Evolutionary conservation across 768 basidiomycete genomes (phyloP).

Genomic region (Macrolepiota fuliginosa): DNA sequence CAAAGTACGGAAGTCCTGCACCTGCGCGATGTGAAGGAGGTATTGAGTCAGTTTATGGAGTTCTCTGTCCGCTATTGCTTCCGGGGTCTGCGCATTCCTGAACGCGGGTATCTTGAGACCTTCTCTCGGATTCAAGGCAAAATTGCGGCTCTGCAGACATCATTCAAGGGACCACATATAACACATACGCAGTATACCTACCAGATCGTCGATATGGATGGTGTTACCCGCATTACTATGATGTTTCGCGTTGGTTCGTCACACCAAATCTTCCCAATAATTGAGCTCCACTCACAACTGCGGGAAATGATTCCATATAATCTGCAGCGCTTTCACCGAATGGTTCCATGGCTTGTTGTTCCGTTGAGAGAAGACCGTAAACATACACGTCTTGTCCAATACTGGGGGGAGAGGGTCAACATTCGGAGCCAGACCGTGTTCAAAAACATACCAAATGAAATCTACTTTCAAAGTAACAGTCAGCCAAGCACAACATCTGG

Average conservation of each 20-base stretch:
- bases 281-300: constrained; percentile 54
- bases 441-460: constrained; percentile 54
- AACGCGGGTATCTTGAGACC: constrained; percentile 84
- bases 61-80: constrained; percentile 65
- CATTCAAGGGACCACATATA: background rate
- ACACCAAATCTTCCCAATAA: background rate
- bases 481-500: background rate
- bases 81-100: constrained; percentile 69
- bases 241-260: background rate
- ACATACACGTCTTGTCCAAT: constrained; percentile 87
- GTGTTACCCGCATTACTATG: constrained; percentile 66
- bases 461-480: constrained; percentile 30
- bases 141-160: constrained; percentile 64
- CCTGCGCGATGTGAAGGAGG: constrained; percentile 57
- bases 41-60: constrained; percentile 64
- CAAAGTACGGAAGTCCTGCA: constrained; percentile 60
- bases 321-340: constrained; percentile 77
- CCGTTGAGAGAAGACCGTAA: constrained; percentile 75
- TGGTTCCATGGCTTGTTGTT: constrained; percentile 76
- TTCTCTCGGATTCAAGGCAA: constrained; percentile 82
- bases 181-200: constrained; percentile 25
- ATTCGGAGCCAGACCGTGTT: background rate
- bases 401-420: constrained; percentile 37
- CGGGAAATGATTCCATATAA: constrained; percentile 86
- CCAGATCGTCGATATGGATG: constrained; percentile 86